Conservation (phyloP, 805 yeast species). For the Sugiyamaella boreocaroliniensis region DNA sequence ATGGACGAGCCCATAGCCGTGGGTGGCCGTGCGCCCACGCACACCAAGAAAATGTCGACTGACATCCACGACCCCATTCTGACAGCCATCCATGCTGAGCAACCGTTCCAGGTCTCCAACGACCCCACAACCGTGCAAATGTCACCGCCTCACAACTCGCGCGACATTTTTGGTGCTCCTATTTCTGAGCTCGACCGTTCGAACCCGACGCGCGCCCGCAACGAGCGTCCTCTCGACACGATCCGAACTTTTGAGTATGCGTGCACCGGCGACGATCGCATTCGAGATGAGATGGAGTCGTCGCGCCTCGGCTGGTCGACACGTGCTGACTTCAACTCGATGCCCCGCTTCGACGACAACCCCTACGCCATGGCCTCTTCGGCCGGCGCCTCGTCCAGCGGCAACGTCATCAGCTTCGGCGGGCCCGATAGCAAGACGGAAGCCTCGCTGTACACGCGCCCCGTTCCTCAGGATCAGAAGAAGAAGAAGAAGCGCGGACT, state of each 20-base stretch:
- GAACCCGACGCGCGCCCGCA: constrained; percentile 88
- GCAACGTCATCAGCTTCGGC: constrained; percentile 34
- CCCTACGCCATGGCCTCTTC: constrained; percentile 27
- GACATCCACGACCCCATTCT: constrained; percentile 83
- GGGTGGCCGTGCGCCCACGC: constrained; percentile 1
- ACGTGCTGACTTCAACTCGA: constrained; percentile 50
- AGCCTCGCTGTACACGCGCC: constrained; percentile 36
- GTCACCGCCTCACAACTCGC: constrained; percentile 49
- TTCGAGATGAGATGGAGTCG: constrained; percentile 77
- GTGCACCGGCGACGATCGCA: constrained; percentile 78
- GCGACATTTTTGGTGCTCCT: constrained; percentile 81
- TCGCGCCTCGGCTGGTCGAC: constrained; percentile 78
- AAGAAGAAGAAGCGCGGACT: constrained; percentile 75
- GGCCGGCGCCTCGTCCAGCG: constrained; percentile 22
- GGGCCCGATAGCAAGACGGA: constrained; percentile 20
- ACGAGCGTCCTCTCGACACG: constrained; percentile 96
- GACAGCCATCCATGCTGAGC: constrained; percentile 89
- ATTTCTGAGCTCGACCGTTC: constrained; percentile 78
- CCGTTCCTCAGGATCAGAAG: constrained; percentile 35
- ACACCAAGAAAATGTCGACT: constrained; percentile 2
- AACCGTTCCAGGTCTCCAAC: constrained; percentile 74
- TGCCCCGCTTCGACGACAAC: constrained; percentile 47
- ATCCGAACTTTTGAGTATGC: constrained; percentile 90
- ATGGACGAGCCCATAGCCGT: constrained; percentile 4
- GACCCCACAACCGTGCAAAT: constrained; percentile 35